These are phyloP conservation scores for Parietaria judaica DNA, from an alignment of 306 rosid genomes.

Conservation along the genomic window DNA sequence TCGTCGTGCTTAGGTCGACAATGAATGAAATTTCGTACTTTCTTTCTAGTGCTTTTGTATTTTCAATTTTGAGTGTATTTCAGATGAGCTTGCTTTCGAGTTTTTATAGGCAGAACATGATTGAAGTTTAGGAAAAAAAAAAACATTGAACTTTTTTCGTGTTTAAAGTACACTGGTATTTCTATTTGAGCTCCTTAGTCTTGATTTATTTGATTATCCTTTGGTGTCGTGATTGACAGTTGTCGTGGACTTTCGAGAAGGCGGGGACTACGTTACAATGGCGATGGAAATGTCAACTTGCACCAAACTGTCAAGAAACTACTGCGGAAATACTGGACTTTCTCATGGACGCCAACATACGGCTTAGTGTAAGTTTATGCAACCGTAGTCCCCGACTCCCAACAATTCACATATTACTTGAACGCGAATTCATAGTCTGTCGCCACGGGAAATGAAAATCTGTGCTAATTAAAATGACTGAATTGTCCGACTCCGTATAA, in stretches of 20 bases:
- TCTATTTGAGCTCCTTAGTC: background rate
- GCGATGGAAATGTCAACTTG: slow-evolving; percentile 77
- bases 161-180: background rate
- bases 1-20: no score
- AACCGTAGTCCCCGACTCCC: background rate
- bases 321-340: slow-evolving; percentile 65
- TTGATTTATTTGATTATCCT: background rate
- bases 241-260: slow-evolving; percentile 86
- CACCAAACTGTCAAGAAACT: slow-evolving; percentile 50
- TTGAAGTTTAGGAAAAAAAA: no score
- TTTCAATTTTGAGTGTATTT: no score
- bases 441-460: background rate
- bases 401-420: background rate
- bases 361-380: slow-evolving; percentile 55
- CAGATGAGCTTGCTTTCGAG: no score
- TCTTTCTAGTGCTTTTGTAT: no score
- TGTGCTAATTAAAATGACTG: background rate
- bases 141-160: background rate
- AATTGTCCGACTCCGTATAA: no score
- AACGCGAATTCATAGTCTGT: no score
- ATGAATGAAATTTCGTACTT: no score
- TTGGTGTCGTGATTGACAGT: slow-evolving; percentile 26
- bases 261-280: slow-evolving; percentile 73
- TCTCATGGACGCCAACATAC: slow-evolving; percentile 75
- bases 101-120: no score